Evolutionary conservation across 192 early-diverging fungal genomes (phyloP).

Genomic region (Coemansia sp.): DNA sequence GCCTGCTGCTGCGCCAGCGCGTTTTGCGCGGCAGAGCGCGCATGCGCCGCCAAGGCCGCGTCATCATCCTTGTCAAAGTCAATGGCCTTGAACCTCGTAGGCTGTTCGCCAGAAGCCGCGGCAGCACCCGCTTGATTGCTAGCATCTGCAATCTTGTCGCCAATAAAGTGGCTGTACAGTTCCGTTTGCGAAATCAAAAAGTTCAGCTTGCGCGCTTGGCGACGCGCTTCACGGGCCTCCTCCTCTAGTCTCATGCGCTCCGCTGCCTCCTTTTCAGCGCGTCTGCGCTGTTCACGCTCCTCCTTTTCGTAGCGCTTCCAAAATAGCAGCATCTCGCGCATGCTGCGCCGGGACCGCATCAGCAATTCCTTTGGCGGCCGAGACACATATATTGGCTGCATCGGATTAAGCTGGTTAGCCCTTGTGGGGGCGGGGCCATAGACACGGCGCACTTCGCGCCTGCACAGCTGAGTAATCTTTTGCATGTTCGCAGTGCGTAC

Average conservation of each 20-base stretch:
- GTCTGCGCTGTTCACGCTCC: constrained; percentile 83
- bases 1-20: constrained; percentile 68
- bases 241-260: constrained; percentile 76
- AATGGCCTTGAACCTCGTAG: constrained; percentile 53
- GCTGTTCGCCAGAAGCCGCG: neutral
- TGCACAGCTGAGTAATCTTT: constrained; percentile 66
- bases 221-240: constrained; percentile 71
- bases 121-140: constrained; percentile 1
- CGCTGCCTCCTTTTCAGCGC: constrained; percentile 79
- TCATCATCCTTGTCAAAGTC: constrained; percentile 82
- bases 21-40: constrained; percentile 68
- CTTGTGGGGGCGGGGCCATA: constrained; percentile 46
- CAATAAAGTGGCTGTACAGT: constrained; percentile 88
- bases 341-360: constrained; percentile 58
- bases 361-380: constrained; percentile 59
- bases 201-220: constrained; percentile 86
- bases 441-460: constrained; percentile 66
- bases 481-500: constrained; percentile 59
- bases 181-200: constrained; percentile 91
- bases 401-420: constrained; percentile 27
- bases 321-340: constrained; percentile 78
- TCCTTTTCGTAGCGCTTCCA: constrained; percentile 91
- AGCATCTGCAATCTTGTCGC: constrained; percentile 63
- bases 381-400: constrained; percentile 20
- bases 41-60: constrained; percentile 60